phyloP scores from a whole-genome alignment of 1,284 basidiomycete species.

The Cystobasidium pallidum region DNA sequence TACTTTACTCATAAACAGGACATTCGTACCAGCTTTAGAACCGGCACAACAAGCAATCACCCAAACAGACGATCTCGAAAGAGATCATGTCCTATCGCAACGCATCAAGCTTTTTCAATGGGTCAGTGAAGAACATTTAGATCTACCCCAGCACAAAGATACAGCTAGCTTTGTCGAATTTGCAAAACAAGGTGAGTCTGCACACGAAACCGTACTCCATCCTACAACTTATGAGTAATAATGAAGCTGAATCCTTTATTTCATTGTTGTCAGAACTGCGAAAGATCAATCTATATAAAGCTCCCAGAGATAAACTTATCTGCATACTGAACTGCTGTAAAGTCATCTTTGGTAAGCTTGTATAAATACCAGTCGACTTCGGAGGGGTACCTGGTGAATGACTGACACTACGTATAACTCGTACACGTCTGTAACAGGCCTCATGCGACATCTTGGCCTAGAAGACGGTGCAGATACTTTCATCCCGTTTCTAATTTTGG shows the following conservation, averaged over 20 bases:
- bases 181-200: constrained; percentile 50
- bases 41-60: constrained; percentile 71
- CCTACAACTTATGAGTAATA: too few species aligned
- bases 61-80: constrained; percentile 85
- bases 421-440: constrained; percentile 63
- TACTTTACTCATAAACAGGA: constrained; percentile 62
- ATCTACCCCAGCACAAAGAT: constrained; percentile 64
- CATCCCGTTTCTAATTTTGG: constrained; percentile 90
- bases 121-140: constrained; percentile 86
- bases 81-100: constrained; percentile 85
- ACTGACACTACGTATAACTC: not conserved
- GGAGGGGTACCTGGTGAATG: too few species aligned
- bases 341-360: constrained; percentile 89
- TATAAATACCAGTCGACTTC: too few species aligned
- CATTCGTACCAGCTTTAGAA: constrained; percentile 80
- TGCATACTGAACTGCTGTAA: constrained; percentile 98
- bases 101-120: constrained; percentile 89
- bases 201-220: not conserved
- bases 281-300: constrained; percentile 99
- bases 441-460: constrained; percentile 76
- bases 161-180: constrained; percentile 49
- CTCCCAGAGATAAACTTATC: constrained; percentile 95
- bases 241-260: too few species aligned
- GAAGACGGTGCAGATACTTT: constrained; percentile 76
- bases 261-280: constrained; percentile 67